phyloP scores from a whole-genome alignment of 495 filamentous ascomycete species.

The Penicillium lagena region DNA sequence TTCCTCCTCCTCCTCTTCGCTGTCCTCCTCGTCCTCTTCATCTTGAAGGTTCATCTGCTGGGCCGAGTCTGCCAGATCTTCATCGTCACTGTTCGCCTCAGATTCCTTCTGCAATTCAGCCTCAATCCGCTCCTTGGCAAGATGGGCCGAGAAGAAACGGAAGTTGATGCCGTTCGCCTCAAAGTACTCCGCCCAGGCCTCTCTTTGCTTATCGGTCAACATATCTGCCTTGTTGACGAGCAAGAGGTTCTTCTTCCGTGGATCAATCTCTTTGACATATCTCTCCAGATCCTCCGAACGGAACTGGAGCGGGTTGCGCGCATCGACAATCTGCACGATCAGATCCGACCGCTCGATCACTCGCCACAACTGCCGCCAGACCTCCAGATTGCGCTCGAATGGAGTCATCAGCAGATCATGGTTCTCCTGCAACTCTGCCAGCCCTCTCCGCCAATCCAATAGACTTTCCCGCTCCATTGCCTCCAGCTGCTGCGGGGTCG shows the following conservation, averaged over 20 bases:
- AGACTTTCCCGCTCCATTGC: constrained; percentile 72
- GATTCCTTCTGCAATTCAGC: constrained; percentile 45
- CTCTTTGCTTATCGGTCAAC: constrained; percentile 86
- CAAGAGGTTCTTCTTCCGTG: constrained; percentile 83
- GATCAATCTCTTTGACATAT: constrained; percentile 89
- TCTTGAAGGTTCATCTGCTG: constrained; percentile 34
- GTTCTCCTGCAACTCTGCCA: constrained; percentile 88
- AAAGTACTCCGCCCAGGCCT: constrained; percentile 85
- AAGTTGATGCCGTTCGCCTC: constrained; percentile 74
- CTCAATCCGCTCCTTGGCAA: constrained; percentile 86
- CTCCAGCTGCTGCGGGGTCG: constrained; percentile 78
- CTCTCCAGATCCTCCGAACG: constrained; percentile 86
- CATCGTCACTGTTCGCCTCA: constrained; percentile 43
- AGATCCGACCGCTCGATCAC: constrained; percentile 96
- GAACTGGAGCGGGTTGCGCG: constrained; percentile 89
- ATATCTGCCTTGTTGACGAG: constrained; percentile 99
- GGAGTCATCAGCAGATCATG: constrained; percentile 96
- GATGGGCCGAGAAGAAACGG: constrained; percentile 88
- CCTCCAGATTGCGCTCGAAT: constrained; percentile 95
- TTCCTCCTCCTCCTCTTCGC: constrained; percentile 27
- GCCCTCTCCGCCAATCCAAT: constrained; percentile 79
- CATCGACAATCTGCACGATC: constrained; percentile 98
- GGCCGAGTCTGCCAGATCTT: constrained; percentile 31
- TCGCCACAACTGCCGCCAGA: constrained; percentile 97
- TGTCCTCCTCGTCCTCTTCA: constrained; percentile 29